phyloP scores from a whole-genome alignment of 768 basidiomycete genomes.

The Phaffia tasmanica region DNA sequence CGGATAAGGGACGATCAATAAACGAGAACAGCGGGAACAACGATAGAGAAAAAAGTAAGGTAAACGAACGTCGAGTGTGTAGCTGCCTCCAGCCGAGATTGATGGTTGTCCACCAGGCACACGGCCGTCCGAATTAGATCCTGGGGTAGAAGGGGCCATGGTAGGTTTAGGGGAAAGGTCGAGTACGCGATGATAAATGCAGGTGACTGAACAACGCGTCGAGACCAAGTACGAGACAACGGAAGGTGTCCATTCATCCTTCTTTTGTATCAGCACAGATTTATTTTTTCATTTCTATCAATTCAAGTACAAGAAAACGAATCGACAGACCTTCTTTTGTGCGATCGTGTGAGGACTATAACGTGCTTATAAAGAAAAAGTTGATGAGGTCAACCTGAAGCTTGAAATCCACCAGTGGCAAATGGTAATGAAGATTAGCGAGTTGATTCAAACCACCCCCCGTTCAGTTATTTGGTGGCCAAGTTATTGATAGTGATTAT shows the following conservation, averaged over 20 bases:
- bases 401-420: no score
- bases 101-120: slow-evolving; percentile 28
- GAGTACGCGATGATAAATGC: not conserved
- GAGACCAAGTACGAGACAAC: not conserved
- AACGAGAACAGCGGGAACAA: not conserved
- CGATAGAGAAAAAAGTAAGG: not conserved
- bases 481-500: no score
- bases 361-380: no score
- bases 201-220: not conserved
- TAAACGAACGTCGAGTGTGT: slow-evolving; percentile 32
- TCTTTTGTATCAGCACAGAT: not conserved
- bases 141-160: slow-evolving; percentile 33
- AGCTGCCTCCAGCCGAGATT: slow-evolving; percentile 32
- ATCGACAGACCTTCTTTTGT: no score
- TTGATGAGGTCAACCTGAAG: no score
- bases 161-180: not conserved
- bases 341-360: no score
- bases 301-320: no score
- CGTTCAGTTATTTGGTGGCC: no score
- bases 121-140: slow-evolving; percentile 29
- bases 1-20: not conserved
- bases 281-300: not conserved
- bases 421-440: no score
- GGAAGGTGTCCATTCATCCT: not conserved
- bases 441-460: no score